phyloP scores from a whole-genome alignment of 148 eudicot species.

The Rhododendron ferrugineum region DNA sequence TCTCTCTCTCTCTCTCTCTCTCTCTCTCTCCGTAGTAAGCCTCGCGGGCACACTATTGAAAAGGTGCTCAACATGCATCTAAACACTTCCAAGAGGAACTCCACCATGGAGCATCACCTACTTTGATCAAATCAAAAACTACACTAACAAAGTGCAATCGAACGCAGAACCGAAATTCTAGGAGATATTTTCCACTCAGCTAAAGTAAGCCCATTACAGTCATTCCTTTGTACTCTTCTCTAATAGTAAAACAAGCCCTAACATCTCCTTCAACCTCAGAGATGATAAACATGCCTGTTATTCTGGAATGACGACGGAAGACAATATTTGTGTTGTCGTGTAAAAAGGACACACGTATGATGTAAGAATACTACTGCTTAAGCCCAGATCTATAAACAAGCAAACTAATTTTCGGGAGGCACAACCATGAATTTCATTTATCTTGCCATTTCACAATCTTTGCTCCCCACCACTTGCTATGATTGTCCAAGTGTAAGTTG shows the following conservation, averaged over 20 bases:
- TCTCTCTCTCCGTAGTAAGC: background rate
- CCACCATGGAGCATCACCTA: background rate
- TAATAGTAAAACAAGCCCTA: background rate
- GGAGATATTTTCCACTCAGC: background rate
- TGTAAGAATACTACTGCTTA: background rate
- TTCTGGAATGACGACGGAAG: background rate
- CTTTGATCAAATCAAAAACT: background rate
- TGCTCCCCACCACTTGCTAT: background rate
- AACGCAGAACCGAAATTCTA: background rate
- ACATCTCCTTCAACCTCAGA: background rate
- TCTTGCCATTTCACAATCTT: slow-evolving; percentile 5
- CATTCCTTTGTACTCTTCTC: background rate
- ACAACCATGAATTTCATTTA: background rate
- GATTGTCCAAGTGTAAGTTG: background rate
- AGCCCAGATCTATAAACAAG: background rate
- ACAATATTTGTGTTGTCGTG: background rate
- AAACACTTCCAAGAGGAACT: background rate
- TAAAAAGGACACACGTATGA: background rate
- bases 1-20: too few relatives aligned
- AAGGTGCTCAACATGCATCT: background rate
- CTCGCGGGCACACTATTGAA: background rate
- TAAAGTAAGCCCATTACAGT: background rate
- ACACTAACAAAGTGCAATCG: background rate
- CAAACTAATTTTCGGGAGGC: background rate
- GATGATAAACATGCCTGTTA: background rate